Base-by-base conservation (phyloP, 305 asterid genomes). In the Fraxinus latifolia region DNA sequence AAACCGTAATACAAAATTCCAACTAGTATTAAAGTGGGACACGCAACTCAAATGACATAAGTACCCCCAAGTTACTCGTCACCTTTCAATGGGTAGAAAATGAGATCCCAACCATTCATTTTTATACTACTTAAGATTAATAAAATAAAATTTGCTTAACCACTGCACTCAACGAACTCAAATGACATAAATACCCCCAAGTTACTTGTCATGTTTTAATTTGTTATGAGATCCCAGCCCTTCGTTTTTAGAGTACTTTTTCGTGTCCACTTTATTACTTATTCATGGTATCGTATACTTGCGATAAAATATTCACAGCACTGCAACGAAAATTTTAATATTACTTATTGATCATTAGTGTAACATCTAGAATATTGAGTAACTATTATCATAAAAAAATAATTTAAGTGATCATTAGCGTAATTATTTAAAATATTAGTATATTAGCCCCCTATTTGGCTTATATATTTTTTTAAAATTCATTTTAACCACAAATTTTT, bases 181-280 rank as follows among this genome's bases (percentile, higher is more conserved):
- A 81, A 78, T 25, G 77, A 81, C 85, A 1, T 19, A 4, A 78
- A 25, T 76, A 39, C 14, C 85, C 82, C 81, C 78, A 3, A 15
- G 0, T 9, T 6, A 29, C 1, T 1, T 47, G 0, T 14, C 58
- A 50, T n/a, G 25, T 53, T n/a, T n/a, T 19, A 53, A n/a, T 53
- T 53, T 53, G 65, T 53, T n/a, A 53, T 17, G 23, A 53, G 65
- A n/a, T 53, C 65, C 9, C 21, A 53, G 17, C 65, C 9, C 65
- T n/a, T n/a, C 3, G 3, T 1, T n/a, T n/a, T 53, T 53, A 53
- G 21, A 5, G 2, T 53, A 53, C 9, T n/a, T 53, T 14, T 47
- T 1, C 7, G 4, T 3, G 7, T 0, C 5, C 17, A 47, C 19
- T 47, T 3, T 14, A 47, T 47, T 44, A 12, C 55, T 44, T 44